Base-by-base conservation (phyloP, 75 land plant genomes). In the Azolla pinnata region DNA sequence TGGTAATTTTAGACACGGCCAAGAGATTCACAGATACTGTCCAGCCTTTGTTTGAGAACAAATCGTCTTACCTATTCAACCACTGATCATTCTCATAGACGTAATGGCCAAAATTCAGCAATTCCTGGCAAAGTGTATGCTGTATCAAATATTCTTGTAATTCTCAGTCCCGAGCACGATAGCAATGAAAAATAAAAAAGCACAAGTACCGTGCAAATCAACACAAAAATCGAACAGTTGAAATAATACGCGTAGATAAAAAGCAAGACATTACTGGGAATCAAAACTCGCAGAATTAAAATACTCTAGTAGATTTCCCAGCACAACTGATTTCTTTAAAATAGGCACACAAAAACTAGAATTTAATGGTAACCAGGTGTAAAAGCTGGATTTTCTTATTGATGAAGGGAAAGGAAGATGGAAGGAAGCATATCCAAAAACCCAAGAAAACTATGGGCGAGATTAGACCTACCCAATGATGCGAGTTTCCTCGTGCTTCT, bases 401-500 rank as follows among this genome's bases (percentile, higher is more conserved):
- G n/a, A n/a, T n/a, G n/a, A n/a, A n/a, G n/a, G n/a, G n/a, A n/a
- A n/a, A n/a, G n/a, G n/a, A n/a, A n/a, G n/a, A n/a, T n/a, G n/a
- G n/a, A n/a, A n/a, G n/a, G n/a, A n/a, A n/a, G n/a, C n/a, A n/a
- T n/a, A n/a, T n/a, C n/a, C n/a, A n/a, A n/a, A n/a, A n/a, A n/a
- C n/a, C n/a, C n/a, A n/a, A n/a, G n/a, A n/a, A n/a, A n/a, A n/a
- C n/a, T n/a, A n/a, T n/a, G n/a, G n/a, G n/a, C n/a, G n/a, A n/a
- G n/a, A n/a, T n/a, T n/a, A n/a, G n/a, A n/a, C n/a, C n/a, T 52
- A 91, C 97, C 97, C 93, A 40, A 91, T 61, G 7, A 87, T 67
- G 17, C 76, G 77, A 51, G 54, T 62, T 58, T 91, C 89, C 57
- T 91, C 88, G 54, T 84, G 63, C 7, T 64, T 69, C 70, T 74